phyloP scores from a whole-genome alignment of 1,284 basidiomycete species.

The Ganoderma sp. region DNA sequence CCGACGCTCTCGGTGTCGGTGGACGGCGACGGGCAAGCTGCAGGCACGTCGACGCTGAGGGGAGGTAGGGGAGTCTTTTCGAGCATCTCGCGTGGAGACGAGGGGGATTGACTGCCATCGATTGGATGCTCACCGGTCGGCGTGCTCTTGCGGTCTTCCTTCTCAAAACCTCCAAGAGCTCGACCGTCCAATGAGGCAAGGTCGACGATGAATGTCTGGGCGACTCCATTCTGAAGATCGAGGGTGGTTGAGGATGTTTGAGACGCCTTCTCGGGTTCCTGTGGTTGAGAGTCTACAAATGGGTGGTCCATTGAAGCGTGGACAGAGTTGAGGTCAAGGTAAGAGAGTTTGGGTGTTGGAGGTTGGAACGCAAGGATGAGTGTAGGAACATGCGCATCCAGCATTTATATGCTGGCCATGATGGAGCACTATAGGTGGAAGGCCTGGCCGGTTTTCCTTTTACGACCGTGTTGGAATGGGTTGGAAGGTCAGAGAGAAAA shows the following conservation, averaged over 20 bases:
- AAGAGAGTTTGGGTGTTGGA: neutral
- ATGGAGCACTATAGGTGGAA: neutral
- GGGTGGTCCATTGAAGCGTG: neutral
- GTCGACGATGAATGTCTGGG: slow-evolving; percentile 32
- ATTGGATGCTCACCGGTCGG: neutral
- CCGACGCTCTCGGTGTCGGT: neutral
- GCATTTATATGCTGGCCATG: neutral
- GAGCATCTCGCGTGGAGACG: neutral
- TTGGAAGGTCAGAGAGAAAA: no score
- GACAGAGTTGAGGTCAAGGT: neutral
- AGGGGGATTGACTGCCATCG: neutral
- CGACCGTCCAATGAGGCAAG: slow-evolving; percentile 22
- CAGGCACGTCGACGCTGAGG: neutral
- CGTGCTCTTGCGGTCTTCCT: neutral
- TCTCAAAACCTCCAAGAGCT: neutral
- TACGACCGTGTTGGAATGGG: no score
- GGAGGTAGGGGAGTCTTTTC: neutral
- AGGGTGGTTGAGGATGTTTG: neutral
- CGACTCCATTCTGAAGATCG: slow-evolving; percentile 5
- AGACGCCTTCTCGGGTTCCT: neutral
- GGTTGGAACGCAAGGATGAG: neutral
- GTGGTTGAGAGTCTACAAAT: neutral
- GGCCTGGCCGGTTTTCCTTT: no score
- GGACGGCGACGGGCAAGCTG: no score
- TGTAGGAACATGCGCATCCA: neutral